Percentiles rank a stretch among this genome's conserved stretches.
Conservation (phyloP, 225 moss, liverwort and hornwort species). For the Anthoceros angustus region DNA sequence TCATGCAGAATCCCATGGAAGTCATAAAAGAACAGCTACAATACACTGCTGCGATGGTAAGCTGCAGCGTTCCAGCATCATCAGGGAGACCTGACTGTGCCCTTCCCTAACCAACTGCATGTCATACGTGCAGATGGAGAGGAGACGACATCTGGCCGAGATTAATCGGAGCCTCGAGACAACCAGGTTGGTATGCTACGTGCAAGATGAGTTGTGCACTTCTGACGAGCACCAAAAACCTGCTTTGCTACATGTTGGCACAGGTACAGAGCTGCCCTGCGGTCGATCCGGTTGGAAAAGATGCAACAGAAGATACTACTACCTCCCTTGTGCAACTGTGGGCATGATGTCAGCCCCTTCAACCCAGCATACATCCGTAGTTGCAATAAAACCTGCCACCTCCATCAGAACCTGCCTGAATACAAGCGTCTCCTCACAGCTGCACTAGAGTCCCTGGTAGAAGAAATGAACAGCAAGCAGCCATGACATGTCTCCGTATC, state of each 20-base stretch:
- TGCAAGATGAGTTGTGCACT: background rate
- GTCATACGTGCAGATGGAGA: background rate
- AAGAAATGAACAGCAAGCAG: background rate
- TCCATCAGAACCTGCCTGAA: constrained; percentile 18
- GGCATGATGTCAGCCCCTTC: constrained; percentile 22
- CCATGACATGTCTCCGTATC: background rate
- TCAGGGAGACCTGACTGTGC: background rate
- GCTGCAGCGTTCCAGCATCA: background rate
- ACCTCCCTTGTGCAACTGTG: constrained; percentile 21
- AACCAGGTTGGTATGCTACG: background rate
- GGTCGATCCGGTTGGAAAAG: constrained; percentile 18
- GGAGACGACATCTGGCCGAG: background rate
- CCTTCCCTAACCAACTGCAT: background rate
- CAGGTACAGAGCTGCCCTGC: constrained; percentile 26
- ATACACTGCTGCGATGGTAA: background rate
- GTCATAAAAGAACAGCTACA: background rate
- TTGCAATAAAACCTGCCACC: constrained; percentile 12
- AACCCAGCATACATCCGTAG: constrained; percentile 12
- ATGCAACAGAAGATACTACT: constrained; percentile 13
- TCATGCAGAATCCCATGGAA: background rate
- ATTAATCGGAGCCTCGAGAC: background rate
- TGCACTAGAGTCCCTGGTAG: background rate
- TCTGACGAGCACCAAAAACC: background rate
- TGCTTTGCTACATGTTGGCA: background rate
- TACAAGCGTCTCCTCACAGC: constrained; percentile 7